phyloP scores from a whole-genome alignment of 768 basidiomycete genomes.

The Pisolithus sp. region DNA sequence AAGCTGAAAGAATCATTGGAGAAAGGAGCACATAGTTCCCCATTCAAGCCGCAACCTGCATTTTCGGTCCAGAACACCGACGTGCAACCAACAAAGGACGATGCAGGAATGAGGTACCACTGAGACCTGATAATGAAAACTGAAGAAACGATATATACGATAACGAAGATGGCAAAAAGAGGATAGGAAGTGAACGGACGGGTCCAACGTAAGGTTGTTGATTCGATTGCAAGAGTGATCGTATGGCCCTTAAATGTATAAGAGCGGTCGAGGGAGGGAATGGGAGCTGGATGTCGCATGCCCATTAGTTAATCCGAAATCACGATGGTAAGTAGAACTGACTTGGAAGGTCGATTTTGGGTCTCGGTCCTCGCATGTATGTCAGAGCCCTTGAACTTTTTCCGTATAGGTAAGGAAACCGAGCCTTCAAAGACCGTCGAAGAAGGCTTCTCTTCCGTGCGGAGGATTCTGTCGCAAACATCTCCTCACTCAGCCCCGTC shows the following conservation, averaged over 20 bases:
- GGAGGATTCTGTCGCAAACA: not conserved
- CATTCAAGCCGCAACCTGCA: constrained; percentile 70
- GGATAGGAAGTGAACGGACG: constrained; percentile 45
- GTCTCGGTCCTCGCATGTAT: constrained; percentile 57
- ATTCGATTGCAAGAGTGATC: constrained; percentile 47
- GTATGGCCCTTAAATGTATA: constrained; percentile 30
- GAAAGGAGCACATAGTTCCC: constrained; percentile 58
- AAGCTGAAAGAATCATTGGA: constrained; percentile 58
- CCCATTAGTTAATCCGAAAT: not conserved
- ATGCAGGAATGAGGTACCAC: constrained; percentile 61
- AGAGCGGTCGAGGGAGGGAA: constrained; percentile 50
- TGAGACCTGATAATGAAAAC: constrained; percentile 69
- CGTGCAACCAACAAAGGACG: constrained; percentile 61
- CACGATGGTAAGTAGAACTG: not conserved
- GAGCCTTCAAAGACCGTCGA: constrained; percentile 1
- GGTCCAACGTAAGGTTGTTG: constrained; percentile 44
- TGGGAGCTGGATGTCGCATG: constrained; percentile 35
- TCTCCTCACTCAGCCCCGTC: constrained; percentile 1
- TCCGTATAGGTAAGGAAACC: constrained; percentile 16
- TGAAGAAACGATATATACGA: constrained; percentile 63
- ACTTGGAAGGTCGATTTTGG: constrained; percentile 47
- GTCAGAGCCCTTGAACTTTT: constrained; percentile 4
- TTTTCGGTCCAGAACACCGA: constrained; percentile 65
- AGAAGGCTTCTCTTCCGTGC: not conserved
- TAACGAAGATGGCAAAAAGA: constrained; percentile 49